Base-by-base conservation (phyloP, 1,284 basidiomycete species). In the Austroboletus niveus region DNA sequence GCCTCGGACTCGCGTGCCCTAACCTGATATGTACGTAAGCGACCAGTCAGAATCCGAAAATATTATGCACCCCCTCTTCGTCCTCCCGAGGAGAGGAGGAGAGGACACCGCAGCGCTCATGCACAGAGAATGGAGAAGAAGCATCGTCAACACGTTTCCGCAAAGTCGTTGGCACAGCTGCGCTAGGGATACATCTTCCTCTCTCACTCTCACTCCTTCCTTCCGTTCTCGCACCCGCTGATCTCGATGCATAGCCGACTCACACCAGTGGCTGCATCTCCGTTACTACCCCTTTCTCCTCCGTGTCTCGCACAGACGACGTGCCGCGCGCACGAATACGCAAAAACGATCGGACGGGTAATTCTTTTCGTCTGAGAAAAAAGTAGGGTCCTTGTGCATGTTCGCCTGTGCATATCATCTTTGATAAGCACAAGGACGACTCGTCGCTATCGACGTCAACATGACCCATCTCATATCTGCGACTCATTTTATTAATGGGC, bases 71-170 rank as follows among this genome's bases (percentile, higher is more conserved):
- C 11, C 30, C 42, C n/a, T 30, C 32, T 15, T 9, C 32, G 24
- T 44, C 31, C 30, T 34, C 32, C n/a, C 10, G 42, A 57, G 54
- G 38, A 24, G 46, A 57, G 41, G 47, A 3, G 14, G 45, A 41
- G 35, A 48, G 56, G 47, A 22, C 58, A 39, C 49, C 45, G 39
- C 42, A 46, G 36, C 41, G 40, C 22, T 9, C 4, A 34, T 10
- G 54, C 29, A 15, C 43, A 40, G 36, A 22, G 52, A 64, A 64
- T 51, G 63, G 61, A 61, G 51, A 49, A 9, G 54, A 60, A 63
- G 57, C 54, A 49, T 49, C 42, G 45, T 49, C 49, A 56, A 63
- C 61, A 66, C 64, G 64, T 65, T 65, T 38, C 39, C 17, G 24
- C 53, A 41, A 50, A 11, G 27, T 53, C 39, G 40, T 52, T 20